These are phyloP conservation scores for Lentinula aciculospora DNA, from an alignment of 768 basidiomycete genomes.

Conservation along the genomic window DNA sequence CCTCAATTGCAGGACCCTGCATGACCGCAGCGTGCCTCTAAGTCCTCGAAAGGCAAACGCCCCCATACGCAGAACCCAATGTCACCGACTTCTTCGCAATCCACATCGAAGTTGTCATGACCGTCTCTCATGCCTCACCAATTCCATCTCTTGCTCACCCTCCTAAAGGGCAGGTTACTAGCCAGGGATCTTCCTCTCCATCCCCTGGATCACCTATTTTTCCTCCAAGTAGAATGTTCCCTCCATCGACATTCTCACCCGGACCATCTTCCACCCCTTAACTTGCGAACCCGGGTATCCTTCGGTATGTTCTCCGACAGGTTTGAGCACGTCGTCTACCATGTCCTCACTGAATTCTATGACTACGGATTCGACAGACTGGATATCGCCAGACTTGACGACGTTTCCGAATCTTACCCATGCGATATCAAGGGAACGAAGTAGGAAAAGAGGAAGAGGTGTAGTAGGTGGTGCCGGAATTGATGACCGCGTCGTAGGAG, in stretches of 20 bases:
- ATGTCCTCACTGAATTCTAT: constrained; percentile 1
- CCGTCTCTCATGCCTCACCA: background rate
- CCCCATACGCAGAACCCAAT: background rate
- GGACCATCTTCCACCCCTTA: background rate
- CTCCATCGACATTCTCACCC: background rate
- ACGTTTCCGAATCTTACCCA: constrained; percentile 1
- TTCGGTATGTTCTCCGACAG: constrained; percentile 2
- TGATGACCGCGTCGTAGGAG: background rate
- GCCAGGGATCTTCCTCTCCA: background rate
- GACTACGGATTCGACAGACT: background rate
- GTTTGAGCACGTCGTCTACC: background rate
- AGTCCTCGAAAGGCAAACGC: background rate
- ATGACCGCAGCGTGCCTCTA: background rate
- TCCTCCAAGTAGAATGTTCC: constrained; percentile 6
- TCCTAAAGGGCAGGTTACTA: background rate
- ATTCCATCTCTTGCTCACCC: background rate
- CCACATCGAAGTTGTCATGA: background rate
- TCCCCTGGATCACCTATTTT: background rate
- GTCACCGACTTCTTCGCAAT: background rate
- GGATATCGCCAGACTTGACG: background rate
- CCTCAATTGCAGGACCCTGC: constrained; percentile 20
- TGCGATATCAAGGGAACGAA: background rate
- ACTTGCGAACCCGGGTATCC: background rate
- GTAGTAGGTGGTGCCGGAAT: background rate
- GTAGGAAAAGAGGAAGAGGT: constrained; percentile 1